phyloP scores from a whole-genome alignment of 73 alveolate species.

The Stentor roeselii region DNA sequence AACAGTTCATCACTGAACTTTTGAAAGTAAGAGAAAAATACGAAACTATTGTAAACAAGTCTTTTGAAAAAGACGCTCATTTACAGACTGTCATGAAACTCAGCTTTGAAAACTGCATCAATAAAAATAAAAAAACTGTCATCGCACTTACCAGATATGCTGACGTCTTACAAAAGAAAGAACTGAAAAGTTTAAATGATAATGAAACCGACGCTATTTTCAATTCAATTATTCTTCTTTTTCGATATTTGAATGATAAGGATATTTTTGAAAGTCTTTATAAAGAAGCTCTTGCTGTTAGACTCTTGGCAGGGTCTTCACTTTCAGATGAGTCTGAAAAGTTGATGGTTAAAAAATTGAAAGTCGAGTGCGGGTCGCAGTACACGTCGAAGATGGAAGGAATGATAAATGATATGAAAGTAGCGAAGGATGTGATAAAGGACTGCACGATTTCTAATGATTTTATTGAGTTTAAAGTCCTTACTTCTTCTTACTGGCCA shows the following conservation, averaged over 20 bases:
- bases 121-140: conserved; percentile 39
- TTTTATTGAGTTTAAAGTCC: conserved; percentile 49
- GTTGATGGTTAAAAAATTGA: conserved; percentile 53
- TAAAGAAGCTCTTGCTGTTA: conserved; percentile 43
- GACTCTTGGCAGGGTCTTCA: conserved; percentile 41
- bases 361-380: conserved; percentile 63
- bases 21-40: conserved; percentile 51
- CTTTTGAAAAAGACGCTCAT: conserved; percentile 45
- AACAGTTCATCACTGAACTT: conserved; percentile 33
- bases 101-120: conserved; percentile 51
- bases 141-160: conserved; percentile 42
- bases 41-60: conserved; percentile 27
- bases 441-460: conserved; percentile 36
- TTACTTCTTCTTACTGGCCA: conserved; percentile 68
- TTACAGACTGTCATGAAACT: conserved; percentile 40
- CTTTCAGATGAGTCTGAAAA: conserved; percentile 68
- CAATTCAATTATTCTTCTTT: conserved; percentile 41
- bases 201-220: conserved; percentile 46
- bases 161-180: conserved; percentile 46
- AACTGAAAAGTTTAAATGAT: conserved; percentile 45
- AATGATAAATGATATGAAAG: conserved; percentile 66
- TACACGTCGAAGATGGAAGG: conserved; percentile 68
- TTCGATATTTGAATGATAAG: conserved; percentile 57
- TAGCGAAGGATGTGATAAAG: conserved; percentile 40
- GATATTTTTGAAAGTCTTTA: conserved; percentile 64